phyloP scores from a whole-genome alignment of 352 stramenopile species.

The Phytophthora nicotianae region DNA sequence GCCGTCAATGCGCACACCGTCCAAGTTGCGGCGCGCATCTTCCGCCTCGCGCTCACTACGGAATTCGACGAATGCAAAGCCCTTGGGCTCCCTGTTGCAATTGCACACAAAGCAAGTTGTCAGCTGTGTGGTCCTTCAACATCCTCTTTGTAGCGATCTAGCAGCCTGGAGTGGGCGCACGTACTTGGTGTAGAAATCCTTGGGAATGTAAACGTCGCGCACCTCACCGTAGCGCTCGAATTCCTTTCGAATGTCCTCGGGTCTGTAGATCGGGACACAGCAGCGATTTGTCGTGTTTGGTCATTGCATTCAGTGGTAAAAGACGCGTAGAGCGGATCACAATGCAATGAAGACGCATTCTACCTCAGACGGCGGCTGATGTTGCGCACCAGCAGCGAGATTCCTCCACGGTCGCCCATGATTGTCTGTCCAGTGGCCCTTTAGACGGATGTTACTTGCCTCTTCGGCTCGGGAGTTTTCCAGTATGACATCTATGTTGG shows the following conservation, averaged over 20 bases:
- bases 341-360: slow-evolving; percentile 2
- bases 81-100: slow-evolving; percentile 85
- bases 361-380: slow-evolving; percentile 89
- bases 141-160: neutral
- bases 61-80: slow-evolving; percentile 97
- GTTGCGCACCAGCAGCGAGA: slow-evolving; percentile 95
- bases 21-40: slow-evolving; percentile 91
- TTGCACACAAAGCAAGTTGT: slow-evolving; percentile 1
- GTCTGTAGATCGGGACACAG: slow-evolving; percentile 37
- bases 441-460: slow-evolving; percentile 18
- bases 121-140: slow-evolving; percentile 4
- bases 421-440: slow-evolving; percentile 20
- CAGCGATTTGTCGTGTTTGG: slow-evolving; percentile 9
- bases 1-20: slow-evolving; percentile 92
- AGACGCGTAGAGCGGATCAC: neutral
- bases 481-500: slow-evolving; percentile 20
- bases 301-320: slow-evolving; percentile 14
- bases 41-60: slow-evolving; percentile 90
- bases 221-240: slow-evolving; percentile 95
- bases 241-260: slow-evolving; percentile 91
- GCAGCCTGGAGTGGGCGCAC: slow-evolving; percentile 1
- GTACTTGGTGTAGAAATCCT: slow-evolving; percentile 93
- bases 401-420: slow-evolving; percentile 69
- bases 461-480: slow-evolving; percentile 28
- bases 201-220: slow-evolving; percentile 96